Percentiles rank a stretch among this genome's conserved stretches.
Evolutionary conservation across 192 early-diverging fungal genomes (phyloP).

Genomic region (Allomyces macrogynus): DNA sequence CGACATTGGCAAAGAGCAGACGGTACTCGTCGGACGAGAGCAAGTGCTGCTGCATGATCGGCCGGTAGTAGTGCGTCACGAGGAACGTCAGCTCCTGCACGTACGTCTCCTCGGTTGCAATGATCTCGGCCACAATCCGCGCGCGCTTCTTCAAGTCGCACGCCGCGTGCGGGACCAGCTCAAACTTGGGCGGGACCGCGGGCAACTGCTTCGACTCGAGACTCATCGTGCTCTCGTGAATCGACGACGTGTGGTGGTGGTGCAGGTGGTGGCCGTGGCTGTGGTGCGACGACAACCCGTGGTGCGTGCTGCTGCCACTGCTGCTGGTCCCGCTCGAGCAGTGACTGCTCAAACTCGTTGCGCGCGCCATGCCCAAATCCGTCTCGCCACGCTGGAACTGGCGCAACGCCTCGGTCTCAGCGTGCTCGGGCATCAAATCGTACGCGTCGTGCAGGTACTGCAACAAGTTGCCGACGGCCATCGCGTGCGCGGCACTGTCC

Average conservation of each 20-base stretch:
- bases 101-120: conserved; percentile 71
- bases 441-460: conserved; percentile 32
- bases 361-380: conserved; percentile 2
- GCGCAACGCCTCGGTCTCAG: conserved; percentile 17
- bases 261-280: conserved; percentile 17
- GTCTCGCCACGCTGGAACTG: conserved; percentile 18
- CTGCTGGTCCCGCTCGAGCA: not conserved
- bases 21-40: conserved; percentile 35
- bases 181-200: not conserved
- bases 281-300: conserved; percentile 2
- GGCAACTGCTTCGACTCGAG: conserved; percentile 13
- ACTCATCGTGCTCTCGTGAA: conserved; percentile 6
- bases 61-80: conserved; percentile 24
- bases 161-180: not conserved
- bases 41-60: conserved; percentile 12
- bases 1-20: conserved; percentile 67
- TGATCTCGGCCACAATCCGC: conserved; percentile 55
- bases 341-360: conserved; percentile 1
- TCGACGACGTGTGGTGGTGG: conserved; percentile 7
- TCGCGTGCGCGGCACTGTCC: not conserved
- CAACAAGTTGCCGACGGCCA: conserved; percentile 11
- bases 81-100: conserved; percentile 57
- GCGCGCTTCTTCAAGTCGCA: conserved; percentile 22
- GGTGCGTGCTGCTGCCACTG: not conserved
- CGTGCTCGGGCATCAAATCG: conserved; percentile 28